Conservation (phyloP, 495 filamentous ascomycete genomes). For the Penicillium cataractarum region DNA sequence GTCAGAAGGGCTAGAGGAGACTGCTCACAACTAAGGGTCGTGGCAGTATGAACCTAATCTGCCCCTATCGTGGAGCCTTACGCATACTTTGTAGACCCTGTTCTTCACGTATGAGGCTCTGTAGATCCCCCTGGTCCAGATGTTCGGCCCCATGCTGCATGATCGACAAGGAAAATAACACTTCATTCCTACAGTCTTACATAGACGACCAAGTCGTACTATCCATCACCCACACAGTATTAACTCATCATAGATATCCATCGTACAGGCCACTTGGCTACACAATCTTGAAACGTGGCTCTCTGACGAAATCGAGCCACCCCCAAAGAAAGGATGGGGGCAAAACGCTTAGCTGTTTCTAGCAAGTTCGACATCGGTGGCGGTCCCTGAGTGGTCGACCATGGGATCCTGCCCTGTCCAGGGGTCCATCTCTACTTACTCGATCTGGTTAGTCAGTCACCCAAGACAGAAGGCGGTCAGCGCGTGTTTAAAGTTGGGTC, state of each 20-base stretch:
- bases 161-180: neutral
- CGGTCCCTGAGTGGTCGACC: constrained; percentile 18
- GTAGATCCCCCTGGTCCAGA: constrained; percentile 21
- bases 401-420: constrained; percentile 3
- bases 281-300: constrained; percentile 1
- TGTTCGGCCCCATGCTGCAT: constrained; percentile 11
- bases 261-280: constrained; percentile 8
- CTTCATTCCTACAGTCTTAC: neutral
- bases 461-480: constrained; percentile 35
- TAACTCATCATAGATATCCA: too few species aligned
- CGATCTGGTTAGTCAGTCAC: constrained; percentile 7
- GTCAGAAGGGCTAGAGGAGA: too few species aligned
- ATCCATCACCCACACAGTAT: too few species aligned
- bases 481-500: neutral
- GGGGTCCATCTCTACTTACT: constrained; percentile 11
- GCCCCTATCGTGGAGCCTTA: neutral
- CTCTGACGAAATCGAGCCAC: neutral
- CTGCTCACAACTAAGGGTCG: neutral
- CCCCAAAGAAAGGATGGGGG: constrained; percentile 11
- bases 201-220: too few species aligned
- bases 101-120: constrained; percentile 11
- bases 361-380: constrained; percentile 39
- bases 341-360: constrained; percentile 28
- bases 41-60: neutral
- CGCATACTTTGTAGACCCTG: constrained; percentile 1